Percentiles rank a stretch among this genome's conserved stretches.
phyloP scores from a whole-genome alignment of 768 basidiomycete genomes.

The Tephrocybe sp. region DNA sequence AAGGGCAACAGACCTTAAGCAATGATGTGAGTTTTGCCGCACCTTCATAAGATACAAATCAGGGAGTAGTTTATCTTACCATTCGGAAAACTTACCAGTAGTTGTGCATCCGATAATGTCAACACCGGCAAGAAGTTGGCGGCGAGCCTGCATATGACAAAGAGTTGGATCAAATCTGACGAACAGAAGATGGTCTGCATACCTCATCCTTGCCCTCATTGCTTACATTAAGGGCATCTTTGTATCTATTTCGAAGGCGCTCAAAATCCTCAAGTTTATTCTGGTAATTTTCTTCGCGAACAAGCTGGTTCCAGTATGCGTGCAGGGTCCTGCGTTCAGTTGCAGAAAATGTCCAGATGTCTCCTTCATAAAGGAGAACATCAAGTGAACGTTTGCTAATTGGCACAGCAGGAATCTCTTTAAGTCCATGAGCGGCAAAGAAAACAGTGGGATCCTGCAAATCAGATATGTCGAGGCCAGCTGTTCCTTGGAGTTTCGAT shows the following conservation, averaged over 20 bases:
- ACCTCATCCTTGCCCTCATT: constrained; percentile 58
- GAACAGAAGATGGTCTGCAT: not conserved
- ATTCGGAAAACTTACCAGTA: constrained; percentile 43
- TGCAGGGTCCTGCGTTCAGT: constrained; percentile 45
- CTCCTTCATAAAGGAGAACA: constrained; percentile 29
- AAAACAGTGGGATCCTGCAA: constrained; percentile 22
- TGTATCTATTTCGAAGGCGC: constrained; percentile 27
- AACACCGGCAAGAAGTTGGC: constrained; percentile 47
- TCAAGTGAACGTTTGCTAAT: constrained; percentile 31
- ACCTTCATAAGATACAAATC: constrained; percentile 32
- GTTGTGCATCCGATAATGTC: constrained; percentile 79
- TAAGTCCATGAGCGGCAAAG: constrained; percentile 35
- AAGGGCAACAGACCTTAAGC: constrained; percentile 40
- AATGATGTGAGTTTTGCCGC: constrained; percentile 65
- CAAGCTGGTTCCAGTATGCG: constrained; percentile 43
- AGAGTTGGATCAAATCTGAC: not conserved
- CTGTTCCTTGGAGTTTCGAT: not conserved
- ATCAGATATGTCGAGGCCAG: constrained; percentile 6
- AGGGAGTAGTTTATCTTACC: not conserved
- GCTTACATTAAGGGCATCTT: constrained; percentile 32
- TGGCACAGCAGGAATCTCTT: constrained; percentile 36
- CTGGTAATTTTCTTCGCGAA: constrained; percentile 26
- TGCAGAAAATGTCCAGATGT: constrained; percentile 54
- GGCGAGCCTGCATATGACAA: constrained; percentile 41
- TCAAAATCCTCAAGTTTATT: constrained; percentile 39